These are phyloP conservation scores for Chamaenerion angustifolium DNA, from an alignment of 345 rosid genomes.

Conservation along the genomic window DNA sequence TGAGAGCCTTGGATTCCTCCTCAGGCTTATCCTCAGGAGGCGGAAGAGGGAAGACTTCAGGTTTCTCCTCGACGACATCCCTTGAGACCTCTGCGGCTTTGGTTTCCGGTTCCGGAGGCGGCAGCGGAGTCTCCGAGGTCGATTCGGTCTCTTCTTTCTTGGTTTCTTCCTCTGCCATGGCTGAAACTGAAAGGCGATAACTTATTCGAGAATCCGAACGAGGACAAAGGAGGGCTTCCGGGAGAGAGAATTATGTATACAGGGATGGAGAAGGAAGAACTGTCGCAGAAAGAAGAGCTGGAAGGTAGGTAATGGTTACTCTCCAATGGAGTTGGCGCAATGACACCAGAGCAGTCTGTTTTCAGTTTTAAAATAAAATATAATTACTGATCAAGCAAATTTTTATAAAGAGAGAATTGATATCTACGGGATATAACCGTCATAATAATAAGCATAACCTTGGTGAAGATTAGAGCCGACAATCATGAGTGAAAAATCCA, in stretches of 20 bases:
- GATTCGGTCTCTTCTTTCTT: conserved; percentile 29
- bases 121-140: conserved; percentile 13
- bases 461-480: too few species aligned
- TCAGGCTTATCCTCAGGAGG: conserved; percentile 15
- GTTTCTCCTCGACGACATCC: conserved; percentile 33
- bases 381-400: too few species aligned
- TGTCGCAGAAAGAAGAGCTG: not conserved
- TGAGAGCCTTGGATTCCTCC: conserved; percentile 22
- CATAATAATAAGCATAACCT: too few species aligned
- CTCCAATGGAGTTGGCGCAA: conserved; percentile 19
- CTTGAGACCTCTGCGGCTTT: conserved; percentile 17
- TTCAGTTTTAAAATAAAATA: not conserved
- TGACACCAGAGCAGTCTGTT: conserved; percentile 4
- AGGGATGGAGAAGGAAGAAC: not conserved
- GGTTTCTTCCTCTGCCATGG: conserved; percentile 32
- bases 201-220: not conserved
- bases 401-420: too few species aligned
- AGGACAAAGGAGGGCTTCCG: not conserved
- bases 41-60: conserved; percentile 17
- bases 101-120: conserved; percentile 5
- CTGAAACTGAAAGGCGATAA: not conserved
- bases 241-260: conserved; percentile 12
- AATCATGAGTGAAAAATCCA: too few species aligned
- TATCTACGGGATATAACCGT: too few species aligned
- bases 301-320: conserved; percentile 13